These are phyloP conservation scores for Physcomitrellopsis africana DNA, from an alignment of 225 moss, liverwort and hornwort species.

Conservation along the genomic window DNA sequence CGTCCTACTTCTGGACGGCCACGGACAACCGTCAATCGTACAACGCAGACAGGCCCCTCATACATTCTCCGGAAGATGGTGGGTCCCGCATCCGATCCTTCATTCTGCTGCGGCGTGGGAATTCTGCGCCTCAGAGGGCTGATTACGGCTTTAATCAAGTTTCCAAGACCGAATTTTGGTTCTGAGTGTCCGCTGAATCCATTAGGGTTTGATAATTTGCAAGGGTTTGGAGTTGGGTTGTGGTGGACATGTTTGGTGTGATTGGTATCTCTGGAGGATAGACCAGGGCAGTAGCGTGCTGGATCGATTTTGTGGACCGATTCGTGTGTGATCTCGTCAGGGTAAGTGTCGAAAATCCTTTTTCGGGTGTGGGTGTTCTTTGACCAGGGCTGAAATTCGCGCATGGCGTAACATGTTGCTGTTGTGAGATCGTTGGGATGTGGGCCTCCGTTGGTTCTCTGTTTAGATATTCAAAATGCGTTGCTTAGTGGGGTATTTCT, in stretches of 20 bases:
- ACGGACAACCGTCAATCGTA: not conserved
- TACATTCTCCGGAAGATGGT: not conserved
- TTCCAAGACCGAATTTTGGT: not conserved
- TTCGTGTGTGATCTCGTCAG: not conserved
- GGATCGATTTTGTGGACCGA: not conserved
- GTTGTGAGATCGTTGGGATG: not conserved
- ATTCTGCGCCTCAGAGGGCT: not conserved
- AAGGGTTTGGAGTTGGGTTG: not conserved
- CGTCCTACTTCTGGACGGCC: not conserved
- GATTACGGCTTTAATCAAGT: not conserved
- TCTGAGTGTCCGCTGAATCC: not conserved
- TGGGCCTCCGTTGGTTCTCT: not conserved
- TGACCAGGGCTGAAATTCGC: not conserved
- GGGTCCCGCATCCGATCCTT: not conserved
- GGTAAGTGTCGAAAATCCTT: not conserved
- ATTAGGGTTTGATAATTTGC: not conserved
- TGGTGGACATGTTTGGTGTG: not conserved
- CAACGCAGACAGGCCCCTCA: not conserved
- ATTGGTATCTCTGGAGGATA: not conserved
- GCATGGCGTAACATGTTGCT: not conserved
- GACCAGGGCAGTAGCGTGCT: slow-evolving; percentile 1
- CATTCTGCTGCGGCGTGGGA: not conserved
- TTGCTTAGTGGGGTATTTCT: not conserved
- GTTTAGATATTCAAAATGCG: not conserved
- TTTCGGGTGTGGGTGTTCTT: not conserved